phyloP scores from a whole-genome alignment of 345 rosid genomes.

The Populus pruinosa region DNA sequence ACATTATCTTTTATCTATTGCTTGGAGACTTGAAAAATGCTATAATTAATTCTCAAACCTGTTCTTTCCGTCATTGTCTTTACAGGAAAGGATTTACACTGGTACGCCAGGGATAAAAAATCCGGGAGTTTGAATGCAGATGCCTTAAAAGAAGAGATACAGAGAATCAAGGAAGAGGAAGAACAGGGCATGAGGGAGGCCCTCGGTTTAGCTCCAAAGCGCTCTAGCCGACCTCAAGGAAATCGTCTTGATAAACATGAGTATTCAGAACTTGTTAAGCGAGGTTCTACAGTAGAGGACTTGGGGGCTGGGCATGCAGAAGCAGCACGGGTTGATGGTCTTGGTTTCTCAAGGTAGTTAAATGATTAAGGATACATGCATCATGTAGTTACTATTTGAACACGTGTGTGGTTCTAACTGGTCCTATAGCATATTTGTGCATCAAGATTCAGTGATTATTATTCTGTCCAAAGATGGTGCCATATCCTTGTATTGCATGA shows the following conservation, averaged over 20 bases:
- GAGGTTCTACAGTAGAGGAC: conserved; percentile 94
- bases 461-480: neutral
- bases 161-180: conserved; percentile 87
- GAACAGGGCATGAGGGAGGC: conserved; percentile 99
- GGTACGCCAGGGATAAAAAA: conserved; percentile 81
- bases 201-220: conserved; percentile 91
- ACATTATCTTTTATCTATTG: neutral
- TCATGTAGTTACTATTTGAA: neutral
- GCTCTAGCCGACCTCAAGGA: conserved; percentile 67
- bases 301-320: conserved; percentile 92
- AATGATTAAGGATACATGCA: neutral
- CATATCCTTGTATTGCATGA: neutral
- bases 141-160: conserved; percentile 81
- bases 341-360: conserved; percentile 79
- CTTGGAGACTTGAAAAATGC: neutral
- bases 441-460: neutral
- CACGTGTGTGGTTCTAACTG: neutral
- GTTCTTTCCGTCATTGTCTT: conserved; percentile 1
- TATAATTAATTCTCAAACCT: neutral
- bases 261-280: conserved; percentile 80
- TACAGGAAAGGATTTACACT: conserved; percentile 87
- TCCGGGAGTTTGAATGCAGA: conserved; percentile 41
- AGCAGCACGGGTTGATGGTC: conserved; percentile 78
- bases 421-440: neutral
- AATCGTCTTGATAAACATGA: conserved; percentile 93